A percentile compares a stretch with the other conserved stretches of the same genome.
These are phyloP conservation scores for Parasitella parasitica DNA, from an alignment of 371 early-diverging fungal species.

Conservation along the genomic window DNA sequence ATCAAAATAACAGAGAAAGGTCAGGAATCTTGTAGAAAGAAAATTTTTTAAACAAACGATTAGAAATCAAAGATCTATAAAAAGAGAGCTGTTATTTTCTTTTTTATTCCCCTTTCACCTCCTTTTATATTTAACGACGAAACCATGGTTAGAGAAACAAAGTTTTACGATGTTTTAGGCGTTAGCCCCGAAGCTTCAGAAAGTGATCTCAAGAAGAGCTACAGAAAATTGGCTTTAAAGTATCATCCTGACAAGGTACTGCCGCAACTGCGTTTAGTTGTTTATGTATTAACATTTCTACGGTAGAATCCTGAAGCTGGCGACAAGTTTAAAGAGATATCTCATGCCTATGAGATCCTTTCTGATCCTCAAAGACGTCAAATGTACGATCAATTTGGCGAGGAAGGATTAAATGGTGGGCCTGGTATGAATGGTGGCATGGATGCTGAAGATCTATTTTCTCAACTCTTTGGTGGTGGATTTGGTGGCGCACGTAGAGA, in stretches of 20 bases:
- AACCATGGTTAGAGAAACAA: slow-evolving; percentile 80
- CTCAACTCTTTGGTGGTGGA: slow-evolving; percentile 75
- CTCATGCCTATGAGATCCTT: slow-evolving; percentile 93
- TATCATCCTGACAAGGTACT: slow-evolving; percentile 94
- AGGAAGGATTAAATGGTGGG: slow-evolving; percentile 78
- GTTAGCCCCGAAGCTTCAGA: slow-evolving; percentile 82
- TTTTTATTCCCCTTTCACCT: neutral
- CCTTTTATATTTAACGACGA: neutral
- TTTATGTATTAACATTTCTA: too few relatives aligned
- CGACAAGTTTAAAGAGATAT: slow-evolving; percentile 93
- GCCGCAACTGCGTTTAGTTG: neutral
- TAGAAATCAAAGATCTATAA: neutral
- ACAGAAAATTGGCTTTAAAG: slow-evolving; percentile 88
- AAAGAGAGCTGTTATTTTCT: neutral
- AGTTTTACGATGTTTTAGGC: slow-evolving; percentile 91
- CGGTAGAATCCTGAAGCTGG: slow-evolving; percentile 80
- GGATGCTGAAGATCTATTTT: slow-evolving; percentile 87
- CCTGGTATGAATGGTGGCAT: slow-evolving; percentile 61
- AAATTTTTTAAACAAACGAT: neutral
- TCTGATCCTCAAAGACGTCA: slow-evolving; percentile 80
- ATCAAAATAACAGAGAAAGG: neutral
- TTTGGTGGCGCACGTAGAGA: slow-evolving; percentile 57
- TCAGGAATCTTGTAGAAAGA: neutral
- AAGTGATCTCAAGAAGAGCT: slow-evolving; percentile 86
- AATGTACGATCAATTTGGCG: slow-evolving; percentile 82